Evolutionary conservation across 768 basidiomycete genomes (phyloP), one percentile per base, ranked within the genome.

Genomic region (Auricularia heimuer): DNA sequence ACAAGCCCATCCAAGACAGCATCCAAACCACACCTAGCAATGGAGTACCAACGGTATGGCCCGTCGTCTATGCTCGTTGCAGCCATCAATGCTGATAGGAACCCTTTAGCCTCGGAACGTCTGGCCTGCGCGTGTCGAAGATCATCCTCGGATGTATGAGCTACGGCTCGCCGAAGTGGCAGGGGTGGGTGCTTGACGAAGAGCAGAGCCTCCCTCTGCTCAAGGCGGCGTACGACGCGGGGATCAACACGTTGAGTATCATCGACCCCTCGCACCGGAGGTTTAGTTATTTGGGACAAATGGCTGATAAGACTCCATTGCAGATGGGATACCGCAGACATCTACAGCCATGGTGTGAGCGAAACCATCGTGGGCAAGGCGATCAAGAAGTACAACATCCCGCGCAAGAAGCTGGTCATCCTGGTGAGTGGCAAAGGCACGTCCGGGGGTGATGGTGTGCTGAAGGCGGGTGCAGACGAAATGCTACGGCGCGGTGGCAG

Each of bases 111-210:
- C 75, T 80, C 24, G 83, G 86, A 75, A 83, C 80, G 6, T 84
- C 82, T 0, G 86, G 85, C 3, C 73, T 85, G 54, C 83, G 87
- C 70, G 81, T 88, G 0, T 87, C 86, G 35, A 83, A 80, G 73
- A 77, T 88, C 62, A 86, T 88, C 56, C 76, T 89, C 0, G 87
- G 87, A 1, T 81, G 79, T 44, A 85, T 86, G 85, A 76, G 77
- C 21, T 87, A 85, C 68, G 85, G 81, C 34, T 71, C 71, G 10
- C 74, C 79, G 12, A 77, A 81, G 12, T 86, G 85, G 82, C 79
- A 83, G 68, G 70, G 72, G 3, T 85, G 84, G 84, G 77, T 84
- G 7, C 67, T 82, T 34, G 78, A 76, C 2, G 81, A 83, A 65
- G 80, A 80, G 62, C 73, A 79, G 63, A 73, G 77, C 0, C 62